These are phyloP conservation scores for Phytopythium montanum DNA, from an alignment of 352 stramenopile genomes.

Conservation along the genomic window DNA sequence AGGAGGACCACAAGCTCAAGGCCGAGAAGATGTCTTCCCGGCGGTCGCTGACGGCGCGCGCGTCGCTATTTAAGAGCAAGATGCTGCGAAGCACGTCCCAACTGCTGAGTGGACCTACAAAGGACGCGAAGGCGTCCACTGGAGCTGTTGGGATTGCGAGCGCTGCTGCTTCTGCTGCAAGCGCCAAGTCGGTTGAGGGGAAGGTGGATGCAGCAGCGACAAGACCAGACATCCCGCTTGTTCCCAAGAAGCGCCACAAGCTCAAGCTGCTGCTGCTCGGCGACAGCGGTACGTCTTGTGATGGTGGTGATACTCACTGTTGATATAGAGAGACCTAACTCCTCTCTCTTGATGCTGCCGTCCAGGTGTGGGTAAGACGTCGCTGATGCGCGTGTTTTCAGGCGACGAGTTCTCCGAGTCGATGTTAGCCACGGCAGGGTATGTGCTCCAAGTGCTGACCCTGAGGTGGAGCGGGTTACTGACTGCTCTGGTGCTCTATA, in stretches of 20 bases:
- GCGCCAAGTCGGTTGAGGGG: constrained; percentile 12
- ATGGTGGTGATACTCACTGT: not conserved
- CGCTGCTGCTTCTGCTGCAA: not conserved
- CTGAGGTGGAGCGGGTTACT: constrained; percentile 1
- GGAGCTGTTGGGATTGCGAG: not conserved
- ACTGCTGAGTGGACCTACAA: constrained; percentile 18
- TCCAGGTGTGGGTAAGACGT: constrained; percentile 89
- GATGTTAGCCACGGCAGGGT: constrained; percentile 89
- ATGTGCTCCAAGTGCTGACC: constrained; percentile 14
- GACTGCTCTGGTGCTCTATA: constrained; percentile 14
- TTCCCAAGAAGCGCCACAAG: constrained; percentile 76
- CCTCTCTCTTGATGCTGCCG: constrained; percentile 7
- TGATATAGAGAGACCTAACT: constrained; percentile 1
- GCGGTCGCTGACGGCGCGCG: constrained; percentile 53
- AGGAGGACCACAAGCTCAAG: constrained; percentile 82
- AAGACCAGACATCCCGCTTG: constrained; percentile 15
- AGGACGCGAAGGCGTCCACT: constrained; percentile 10
- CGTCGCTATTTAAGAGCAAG: constrained; percentile 76
- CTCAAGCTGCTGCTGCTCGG: constrained; percentile 90
- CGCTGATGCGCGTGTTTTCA: constrained; percentile 91
- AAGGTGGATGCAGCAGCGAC: not conserved
- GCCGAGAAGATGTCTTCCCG: constrained; percentile 65
- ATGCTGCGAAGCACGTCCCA: constrained; percentile 58
- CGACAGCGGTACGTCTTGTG: constrained; percentile 62
- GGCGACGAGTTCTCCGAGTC: constrained; percentile 90